These are phyloP conservation scores for Cystoderma amianthinum DNA, from an alignment of 768 basidiomycete genomes.

Conservation along the genomic window DNA sequence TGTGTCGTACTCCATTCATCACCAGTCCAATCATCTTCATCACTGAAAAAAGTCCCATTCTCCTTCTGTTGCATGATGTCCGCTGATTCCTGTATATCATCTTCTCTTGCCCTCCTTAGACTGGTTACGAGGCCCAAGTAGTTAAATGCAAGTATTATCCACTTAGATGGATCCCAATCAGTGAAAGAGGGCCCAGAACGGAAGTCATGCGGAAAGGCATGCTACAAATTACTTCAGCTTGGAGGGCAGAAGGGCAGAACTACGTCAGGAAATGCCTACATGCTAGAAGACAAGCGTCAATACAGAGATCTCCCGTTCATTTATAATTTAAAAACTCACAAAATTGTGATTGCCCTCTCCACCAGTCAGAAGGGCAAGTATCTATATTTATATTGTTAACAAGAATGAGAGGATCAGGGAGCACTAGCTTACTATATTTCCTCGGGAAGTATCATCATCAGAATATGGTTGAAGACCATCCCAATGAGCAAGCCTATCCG, in stretches of 20 bases:
- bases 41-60: neutral
- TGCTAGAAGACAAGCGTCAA: no score
- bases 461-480: constrained; percentile 76
- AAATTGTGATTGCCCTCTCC: constrained; percentile 81
- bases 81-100: constrained; percentile 42
- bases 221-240: constrained; percentile 30
- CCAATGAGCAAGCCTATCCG: constrained; percentile 65
- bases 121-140: constrained; percentile 36
- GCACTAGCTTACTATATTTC: constrained; percentile 53
- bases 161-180: constrained; percentile 82
- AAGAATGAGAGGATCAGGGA: neutral
- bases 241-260: no score
- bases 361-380: constrained; percentile 61
- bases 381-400: constrained; percentile 21
- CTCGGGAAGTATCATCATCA: constrained; percentile 72
- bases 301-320: no score
- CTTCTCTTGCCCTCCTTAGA: constrained; percentile 40
- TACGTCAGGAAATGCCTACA: no score
- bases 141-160: constrained; percentile 56
- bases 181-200: constrained; percentile 52
- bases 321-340: constrained; percentile 38
- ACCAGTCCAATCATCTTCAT: neutral
- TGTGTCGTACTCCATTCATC: neutral
- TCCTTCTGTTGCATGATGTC: constrained; percentile 31
- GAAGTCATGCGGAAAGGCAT: constrained; percentile 76